A percentile compares a stretch with the other conserved stretches of the same genome.
phyloP scores from a whole-genome alignment of 305 asterid species.

The Fraxinus xanthoxyloides region DNA sequence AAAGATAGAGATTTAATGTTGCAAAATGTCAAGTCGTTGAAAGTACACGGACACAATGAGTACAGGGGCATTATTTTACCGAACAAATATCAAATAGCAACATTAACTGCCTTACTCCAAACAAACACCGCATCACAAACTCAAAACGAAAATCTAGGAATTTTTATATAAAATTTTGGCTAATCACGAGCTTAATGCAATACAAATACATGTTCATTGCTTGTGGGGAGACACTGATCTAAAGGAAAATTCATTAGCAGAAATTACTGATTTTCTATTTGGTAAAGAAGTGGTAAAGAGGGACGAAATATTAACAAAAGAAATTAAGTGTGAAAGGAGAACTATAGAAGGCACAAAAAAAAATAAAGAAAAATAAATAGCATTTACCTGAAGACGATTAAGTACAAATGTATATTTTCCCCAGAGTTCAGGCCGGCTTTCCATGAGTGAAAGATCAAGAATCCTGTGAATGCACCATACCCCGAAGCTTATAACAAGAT shows the following conservation, averaged over 20 bases:
- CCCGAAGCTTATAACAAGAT: constrained; percentile 85
- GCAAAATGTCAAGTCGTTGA: background rate
- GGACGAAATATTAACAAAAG: background rate
- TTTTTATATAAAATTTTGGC: background rate
- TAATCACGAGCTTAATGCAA: background rate
- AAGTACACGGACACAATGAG: background rate
- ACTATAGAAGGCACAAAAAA: background rate
- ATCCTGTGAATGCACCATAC: constrained; percentile 97
- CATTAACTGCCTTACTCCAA: background rate
- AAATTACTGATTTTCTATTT: background rate
- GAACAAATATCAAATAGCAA: background rate
- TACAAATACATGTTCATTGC: background rate
- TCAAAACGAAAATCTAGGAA: background rate
- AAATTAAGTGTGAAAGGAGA: background rate
- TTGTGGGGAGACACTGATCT: background rate
- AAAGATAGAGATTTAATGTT: background rate
- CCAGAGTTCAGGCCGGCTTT: constrained; percentile 98
- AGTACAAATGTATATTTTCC: constrained; percentile 93
- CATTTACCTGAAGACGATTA: constrained; percentile 87
- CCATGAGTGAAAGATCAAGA: constrained; percentile 89
- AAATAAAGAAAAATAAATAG: background rate
- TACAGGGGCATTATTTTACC: background rate
- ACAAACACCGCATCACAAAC: background rate
- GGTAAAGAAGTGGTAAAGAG: background rate
- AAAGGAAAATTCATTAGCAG: background rate